Percentiles rank a stretch among this genome's conserved stretches.
Conservation (phyloP, 139 green algal species). For the Micromonas commoda region DNA sequence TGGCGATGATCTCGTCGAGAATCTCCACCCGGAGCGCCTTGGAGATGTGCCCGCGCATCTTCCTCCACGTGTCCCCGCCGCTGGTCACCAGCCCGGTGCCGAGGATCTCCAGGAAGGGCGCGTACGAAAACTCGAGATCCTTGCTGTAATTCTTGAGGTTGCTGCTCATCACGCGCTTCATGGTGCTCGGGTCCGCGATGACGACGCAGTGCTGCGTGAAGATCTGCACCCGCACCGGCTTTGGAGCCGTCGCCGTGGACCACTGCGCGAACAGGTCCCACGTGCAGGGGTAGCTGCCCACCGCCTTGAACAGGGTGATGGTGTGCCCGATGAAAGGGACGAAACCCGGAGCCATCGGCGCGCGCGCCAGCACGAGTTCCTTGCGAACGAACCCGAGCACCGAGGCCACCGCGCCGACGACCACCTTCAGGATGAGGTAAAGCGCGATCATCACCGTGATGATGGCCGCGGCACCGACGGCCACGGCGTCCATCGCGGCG, state of each 20-base stretch:
- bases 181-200: slow-evolving; percentile 24
- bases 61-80: slow-evolving; percentile 79
- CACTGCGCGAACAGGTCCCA: slow-evolving; percentile 23
- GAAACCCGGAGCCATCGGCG: background rate
- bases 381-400: background rate
- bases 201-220: slow-evolving; percentile 31
- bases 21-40: slow-evolving; percentile 80
- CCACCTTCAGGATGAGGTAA: background rate
- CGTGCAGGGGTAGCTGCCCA: slow-evolving; percentile 19
- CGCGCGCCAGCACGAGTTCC: background rate
- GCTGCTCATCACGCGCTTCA: slow-evolving; percentile 31
- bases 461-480: too few relatives aligned
- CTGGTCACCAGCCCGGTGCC: slow-evolving; percentile 85
- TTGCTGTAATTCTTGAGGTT: slow-evolving; percentile 33
- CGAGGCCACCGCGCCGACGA: background rate
- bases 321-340: slow-evolving; percentile 11
- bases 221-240: slow-evolving; percentile 30
- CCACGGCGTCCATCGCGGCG: too few relatives aligned
- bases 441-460: background rate
- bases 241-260: slow-evolving; percentile 1
- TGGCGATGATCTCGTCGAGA: slow-evolving; percentile 77
- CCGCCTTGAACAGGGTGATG: slow-evolving; percentile 1
- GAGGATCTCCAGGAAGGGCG: slow-evolving; percentile 85
- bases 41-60: slow-evolving; percentile 77
- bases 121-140: slow-evolving; percentile 44